Conservation (phyloP, 106 monocot species). For the Dendrobium chrysotoxum region DNA sequence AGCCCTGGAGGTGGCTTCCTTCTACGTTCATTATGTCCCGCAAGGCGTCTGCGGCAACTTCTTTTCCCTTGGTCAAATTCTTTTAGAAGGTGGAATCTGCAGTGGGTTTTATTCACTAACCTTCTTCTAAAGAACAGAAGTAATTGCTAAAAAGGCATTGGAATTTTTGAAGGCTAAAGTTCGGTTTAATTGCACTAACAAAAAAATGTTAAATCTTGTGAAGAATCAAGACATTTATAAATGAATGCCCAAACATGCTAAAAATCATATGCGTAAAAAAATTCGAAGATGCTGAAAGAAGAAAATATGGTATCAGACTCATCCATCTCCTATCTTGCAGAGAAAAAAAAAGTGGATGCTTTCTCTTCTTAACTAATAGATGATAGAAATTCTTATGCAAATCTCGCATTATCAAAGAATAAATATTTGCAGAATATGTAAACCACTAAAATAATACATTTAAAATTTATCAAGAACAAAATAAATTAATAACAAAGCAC, state of each 20-base stretch:
- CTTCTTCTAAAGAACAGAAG: background rate
- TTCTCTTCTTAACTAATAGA: no score
- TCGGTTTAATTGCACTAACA: background rate
- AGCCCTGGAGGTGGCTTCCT: conserved; percentile 51
- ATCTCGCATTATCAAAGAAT: no score
- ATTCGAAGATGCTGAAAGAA: background rate
- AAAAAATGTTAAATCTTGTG: background rate
- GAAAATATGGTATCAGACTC: no score
- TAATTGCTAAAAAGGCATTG: background rate
- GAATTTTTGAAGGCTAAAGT: background rate
- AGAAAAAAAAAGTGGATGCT: no score
- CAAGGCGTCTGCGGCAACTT: conserved; percentile 67
- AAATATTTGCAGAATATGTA: no score
- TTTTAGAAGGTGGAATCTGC: conserved; percentile 60
- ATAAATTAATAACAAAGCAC: no score
- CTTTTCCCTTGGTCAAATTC: conserved; percentile 78
- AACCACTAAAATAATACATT: no score
- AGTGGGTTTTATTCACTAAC: background rate
- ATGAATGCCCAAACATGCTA: background rate
- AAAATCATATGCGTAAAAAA: background rate
- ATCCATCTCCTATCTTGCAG: no score
- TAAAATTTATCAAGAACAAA: no score
- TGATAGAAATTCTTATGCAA: no score
- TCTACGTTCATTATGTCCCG: conserved; percentile 71
- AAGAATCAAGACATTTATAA: background rate